Percentiles rank a stretch among this genome's conserved stretches.
Evolutionary conservation across 768 basidiomycete genomes (phyloP).

Genomic region (Phlegmacium glaucopus): DNA sequence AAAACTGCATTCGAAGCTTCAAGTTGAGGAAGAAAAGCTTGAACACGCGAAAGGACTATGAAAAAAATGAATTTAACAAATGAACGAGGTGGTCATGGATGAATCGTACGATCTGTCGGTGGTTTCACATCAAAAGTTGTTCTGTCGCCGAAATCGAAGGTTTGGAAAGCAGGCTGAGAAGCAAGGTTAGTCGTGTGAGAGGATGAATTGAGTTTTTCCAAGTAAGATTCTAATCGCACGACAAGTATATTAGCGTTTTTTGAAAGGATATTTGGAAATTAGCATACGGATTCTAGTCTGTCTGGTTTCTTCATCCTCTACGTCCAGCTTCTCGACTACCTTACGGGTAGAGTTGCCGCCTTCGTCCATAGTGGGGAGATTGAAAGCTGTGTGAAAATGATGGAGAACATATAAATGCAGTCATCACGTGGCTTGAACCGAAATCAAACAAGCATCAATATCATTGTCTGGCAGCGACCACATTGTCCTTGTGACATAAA

Average conservation of each 20-base stretch:
- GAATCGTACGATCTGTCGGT: slow-evolving; percentile 45
- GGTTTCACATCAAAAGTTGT: slow-evolving; percentile 36
- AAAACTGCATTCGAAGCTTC: slow-evolving; percentile 62
- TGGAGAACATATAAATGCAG: neutral
- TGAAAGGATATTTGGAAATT: slow-evolving; percentile 6
- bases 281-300: slow-evolving; percentile 39
- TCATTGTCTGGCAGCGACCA: slow-evolving; percentile 1
- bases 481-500: slow-evolving; percentile 16
- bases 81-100: neutral
- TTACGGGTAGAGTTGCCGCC: slow-evolving; percentile 8
- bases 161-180: slow-evolving; percentile 14
- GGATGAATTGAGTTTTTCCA: slow-evolving; percentile 37
- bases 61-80: neutral
- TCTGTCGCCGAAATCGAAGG: slow-evolving; percentile 36
- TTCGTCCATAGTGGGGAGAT: slow-evolving; percentile 14
- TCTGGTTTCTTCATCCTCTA: slow-evolving; percentile 45
- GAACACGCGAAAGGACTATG: slow-evolving; percentile 61
- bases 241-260: slow-evolving; percentile 4
- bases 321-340: slow-evolving; percentile 33
- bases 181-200: slow-evolving; percentile 14
- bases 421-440: slow-evolving; percentile 17
- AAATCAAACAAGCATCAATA: slow-evolving; percentile 14
- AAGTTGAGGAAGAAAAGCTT: slow-evolving; percentile 64
- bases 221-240: slow-evolving; percentile 30
- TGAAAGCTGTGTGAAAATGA: neutral